Evolutionary conservation across 805 yeast genomes (phyloP).

Genomic region (Ogataea siamensis): DNA sequence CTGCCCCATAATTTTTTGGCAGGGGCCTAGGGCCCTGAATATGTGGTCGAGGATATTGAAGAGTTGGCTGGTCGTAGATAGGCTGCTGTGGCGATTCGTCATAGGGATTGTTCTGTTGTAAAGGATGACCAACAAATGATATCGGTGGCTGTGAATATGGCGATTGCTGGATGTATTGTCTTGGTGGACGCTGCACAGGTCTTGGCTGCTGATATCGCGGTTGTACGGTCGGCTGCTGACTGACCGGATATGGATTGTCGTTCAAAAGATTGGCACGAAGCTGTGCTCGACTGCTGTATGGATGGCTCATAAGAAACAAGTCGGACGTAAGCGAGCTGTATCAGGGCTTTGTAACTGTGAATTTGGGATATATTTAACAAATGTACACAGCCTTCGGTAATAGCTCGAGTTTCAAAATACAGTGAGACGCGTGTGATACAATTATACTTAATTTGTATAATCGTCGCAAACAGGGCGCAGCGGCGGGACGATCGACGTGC

Average conservation of each 20-base stretch:
- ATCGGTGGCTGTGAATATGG: conserved; percentile 3
- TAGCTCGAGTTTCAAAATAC: conserved; percentile 4
- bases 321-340: neutral
- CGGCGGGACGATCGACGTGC: conserved; percentile 8
- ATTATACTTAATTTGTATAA: neutral
- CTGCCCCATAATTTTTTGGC: neutral
- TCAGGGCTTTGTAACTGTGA: neutral
- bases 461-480: conserved; percentile 4
- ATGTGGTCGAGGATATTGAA: conserved; percentile 3
- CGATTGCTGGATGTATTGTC: conserved; percentile 2
- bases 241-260: conserved; percentile 13
- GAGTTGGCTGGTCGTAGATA: too few species aligned
- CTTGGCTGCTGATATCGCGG: conserved; percentile 2
- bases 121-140: conserved; percentile 13
- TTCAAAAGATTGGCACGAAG: conserved; percentile 26
- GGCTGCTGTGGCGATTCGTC: conserved; percentile 6
- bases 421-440: conserved; percentile 8
- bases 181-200: conserved; percentile 1
- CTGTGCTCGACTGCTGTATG: conserved; percentile 23
- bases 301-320: conserved; percentile 16
- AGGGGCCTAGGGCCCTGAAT: conserved; percentile 10
- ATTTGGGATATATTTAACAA: neutral
- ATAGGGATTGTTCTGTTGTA: conserved; percentile 10
- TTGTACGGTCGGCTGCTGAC: conserved; percentile 4
- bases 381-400: conserved; percentile 4